Conservation (phyloP, 768 basidiomycete species). For the Amanita phalloides region DNA sequence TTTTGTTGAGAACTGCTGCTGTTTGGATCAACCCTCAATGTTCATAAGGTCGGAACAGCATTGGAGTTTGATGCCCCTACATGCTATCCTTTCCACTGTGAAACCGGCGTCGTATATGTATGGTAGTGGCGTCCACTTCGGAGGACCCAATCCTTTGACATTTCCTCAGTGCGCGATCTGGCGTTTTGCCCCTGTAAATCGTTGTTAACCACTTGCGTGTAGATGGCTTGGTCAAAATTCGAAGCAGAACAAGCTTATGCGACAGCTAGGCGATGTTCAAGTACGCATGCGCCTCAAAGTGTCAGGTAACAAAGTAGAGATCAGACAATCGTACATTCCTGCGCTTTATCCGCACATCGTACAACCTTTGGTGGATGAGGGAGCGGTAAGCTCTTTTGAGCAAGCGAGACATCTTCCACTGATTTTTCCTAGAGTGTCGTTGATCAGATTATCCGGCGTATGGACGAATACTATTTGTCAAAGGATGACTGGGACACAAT, state of each 20-base stretch:
- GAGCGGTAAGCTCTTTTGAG: slow-evolving; percentile 45
- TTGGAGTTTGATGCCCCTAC: slow-evolving; percentile 91
- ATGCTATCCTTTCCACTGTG: slow-evolving; percentile 85
- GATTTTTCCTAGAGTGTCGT: slow-evolving; percentile 50
- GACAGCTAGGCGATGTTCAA: slow-evolving; percentile 84
- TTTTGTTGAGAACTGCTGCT: background rate
- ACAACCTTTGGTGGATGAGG: slow-evolving; percentile 62
- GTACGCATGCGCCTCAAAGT: slow-evolving; percentile 92
- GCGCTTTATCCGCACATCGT: slow-evolving; percentile 78
- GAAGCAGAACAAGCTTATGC: slow-evolving; percentile 70
- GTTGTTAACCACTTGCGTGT: background rate
- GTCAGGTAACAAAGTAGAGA: slow-evolving; percentile 83
- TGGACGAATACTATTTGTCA: slow-evolving; percentile 92
- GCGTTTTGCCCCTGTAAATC: slow-evolving; percentile 1
- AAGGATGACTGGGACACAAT: slow-evolving; percentile 97
- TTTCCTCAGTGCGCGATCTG: slow-evolving; percentile 70
- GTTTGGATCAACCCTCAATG: slow-evolving; percentile 1
- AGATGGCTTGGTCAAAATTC: slow-evolving; percentile 99
- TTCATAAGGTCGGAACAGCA: slow-evolving; percentile 76
- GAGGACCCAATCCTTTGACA: slow-evolving; percentile 52
- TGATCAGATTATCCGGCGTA: slow-evolving; percentile 69
- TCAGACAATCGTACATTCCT: slow-evolving; percentile 86
- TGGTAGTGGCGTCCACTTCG: slow-evolving; percentile 58
- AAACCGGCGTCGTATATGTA: slow-evolving; percentile 79
- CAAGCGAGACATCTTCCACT: background rate